Evolutionary conservation across 2,329 filamentous ascomycete genomes (phyloP), one percentile per base, ranked within the genome.

Genomic region (Dichotomopilus funicola): DNA sequence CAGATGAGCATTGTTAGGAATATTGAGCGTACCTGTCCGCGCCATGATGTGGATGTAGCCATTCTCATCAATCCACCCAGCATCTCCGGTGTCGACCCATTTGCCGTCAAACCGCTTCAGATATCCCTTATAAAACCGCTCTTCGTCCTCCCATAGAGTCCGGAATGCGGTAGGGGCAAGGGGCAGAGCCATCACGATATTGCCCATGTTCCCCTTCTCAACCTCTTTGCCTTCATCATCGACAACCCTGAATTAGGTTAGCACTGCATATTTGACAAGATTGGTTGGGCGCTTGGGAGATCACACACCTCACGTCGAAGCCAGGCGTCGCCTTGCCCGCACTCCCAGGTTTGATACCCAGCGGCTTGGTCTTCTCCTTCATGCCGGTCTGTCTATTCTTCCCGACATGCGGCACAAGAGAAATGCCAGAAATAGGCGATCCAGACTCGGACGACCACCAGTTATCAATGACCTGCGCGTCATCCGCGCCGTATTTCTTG

Each of bases 21-120:
- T 6, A 9, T n/a, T 3, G 33, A 10, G 42, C 61, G 34, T 52
- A 66, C 66, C 66, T 12, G 71, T 70, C 42, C 82, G 73, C 42
- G 79, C 79, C 82, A 85, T 84, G 62, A 86, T 81, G 61, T 81
- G 78, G 42, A 85, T 77, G 63, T 85, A 85, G 4, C 82, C 82
- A 42, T 92, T 85, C 11, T 79, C 70, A 66, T 96, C 91, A 55
- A 96, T 83, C 76, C 91, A 85, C 0, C 92, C 91, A 0, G 90
- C 87, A 68, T 97, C 91, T 2, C 91, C 92, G 0, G 91, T 96
- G 67, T 97, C 91, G 44, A 96, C 72, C 89, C 89, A 96, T 63
- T 81, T 81, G 0, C 90, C 89, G 5, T 80, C 65, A 66, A 96
- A 97, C 11, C 91, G 78, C 70, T 87, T 87, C 61, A 96, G 72